phyloP scores from a whole-genome alignment of 73 alveolate genomes.

The Urostyla sp. region DNA sequence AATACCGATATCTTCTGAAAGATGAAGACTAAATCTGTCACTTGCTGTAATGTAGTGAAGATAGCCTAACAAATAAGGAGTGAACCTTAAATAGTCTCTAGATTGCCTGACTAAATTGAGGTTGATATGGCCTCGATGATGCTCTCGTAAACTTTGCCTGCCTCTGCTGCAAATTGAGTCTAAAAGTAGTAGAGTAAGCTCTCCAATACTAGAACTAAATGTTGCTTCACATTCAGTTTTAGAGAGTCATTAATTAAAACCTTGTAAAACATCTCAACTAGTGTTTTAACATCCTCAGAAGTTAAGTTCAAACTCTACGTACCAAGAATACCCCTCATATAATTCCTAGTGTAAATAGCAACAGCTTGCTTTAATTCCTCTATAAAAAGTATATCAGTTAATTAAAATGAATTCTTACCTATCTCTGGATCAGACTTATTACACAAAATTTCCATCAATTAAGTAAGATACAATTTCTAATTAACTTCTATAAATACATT shows the following conservation, averaged over 20 bases:
- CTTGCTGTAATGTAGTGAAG: slow-evolving; percentile 13
- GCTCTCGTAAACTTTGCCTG: not conserved
- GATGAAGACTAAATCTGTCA: not conserved
- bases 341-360: slow-evolving; percentile 46
- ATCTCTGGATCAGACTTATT: slow-evolving; percentile 9
- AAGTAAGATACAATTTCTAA: not conserved
- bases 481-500: not conserved
- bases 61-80: slow-evolving; percentile 4
- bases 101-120: not conserved
- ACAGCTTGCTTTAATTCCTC: slow-evolving; percentile 34
- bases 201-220: slow-evolving; percentile 21
- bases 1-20: not conserved
- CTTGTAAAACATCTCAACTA: not conserved
- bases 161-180: not conserved
- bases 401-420: slow-evolving; percentile 1
- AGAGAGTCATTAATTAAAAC: slow-evolving; percentile 1
- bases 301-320: not conserved
- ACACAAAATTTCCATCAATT: slow-evolving; percentile 2
- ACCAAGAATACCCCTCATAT: not conserved
- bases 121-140: not conserved
- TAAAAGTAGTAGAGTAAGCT: slow-evolving; percentile 12
- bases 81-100: slow-evolving; percentile 7
- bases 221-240: slow-evolving; percentile 21
- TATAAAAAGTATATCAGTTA: not conserved
- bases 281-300: not conserved